Base-by-base conservation (phyloP, 2,329 filamentous ascomycete species). In the Verruconis gallopava region DNA sequence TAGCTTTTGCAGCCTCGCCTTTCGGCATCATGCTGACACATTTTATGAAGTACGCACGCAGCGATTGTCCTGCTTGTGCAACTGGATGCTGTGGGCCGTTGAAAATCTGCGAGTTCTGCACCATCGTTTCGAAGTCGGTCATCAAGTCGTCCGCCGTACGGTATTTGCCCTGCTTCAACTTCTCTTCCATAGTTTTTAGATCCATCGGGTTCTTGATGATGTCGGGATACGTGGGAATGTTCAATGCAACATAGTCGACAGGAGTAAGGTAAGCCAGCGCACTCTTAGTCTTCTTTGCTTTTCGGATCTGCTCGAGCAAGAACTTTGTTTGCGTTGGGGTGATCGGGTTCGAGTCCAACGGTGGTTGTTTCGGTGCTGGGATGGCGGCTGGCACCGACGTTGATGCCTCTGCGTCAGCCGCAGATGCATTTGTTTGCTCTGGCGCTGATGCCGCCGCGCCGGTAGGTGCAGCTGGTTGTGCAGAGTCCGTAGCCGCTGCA, bases 201-300 rank as follows among this genome's bases (percentile, higher is more conserved):
- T 96, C 89, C 69, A 93, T 88, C 0, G 88, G 88, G 21, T 79
- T 72, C 28, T 77, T 73, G 50, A 96, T 77, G 25, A 80, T 68
- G 1, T 73, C 66, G 48, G 81, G 83, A 48, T 85, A 82, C 2
- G 76, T 77, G 42, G 84, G 85, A 32, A 96, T 76, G 20, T 66
- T 69, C 32, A 94, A 72, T 60, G 81, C 84, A 18, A 89, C 65
- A 30, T 72, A 74, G 56, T 84, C 73, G 5, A 96, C 91, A 0
- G 91, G 80, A 33, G 78, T 72, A 48, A 76, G 72, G 65, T 94
- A 96, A 42, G 80, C 73, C 4, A 65, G 63, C 2, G 89, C 84
- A 46, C 79, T 76, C 57, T 89, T 85, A 37, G 85, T 88, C 62
- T 93, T 91, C 65, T 93, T 93, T 44, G 89, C 70, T 40, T 80